Evolutionary conservation across 129 eudicot species (phyloP), one percentile per base, ranked within the genome.

Genomic region (Flaveria ramosissima): DNA sequence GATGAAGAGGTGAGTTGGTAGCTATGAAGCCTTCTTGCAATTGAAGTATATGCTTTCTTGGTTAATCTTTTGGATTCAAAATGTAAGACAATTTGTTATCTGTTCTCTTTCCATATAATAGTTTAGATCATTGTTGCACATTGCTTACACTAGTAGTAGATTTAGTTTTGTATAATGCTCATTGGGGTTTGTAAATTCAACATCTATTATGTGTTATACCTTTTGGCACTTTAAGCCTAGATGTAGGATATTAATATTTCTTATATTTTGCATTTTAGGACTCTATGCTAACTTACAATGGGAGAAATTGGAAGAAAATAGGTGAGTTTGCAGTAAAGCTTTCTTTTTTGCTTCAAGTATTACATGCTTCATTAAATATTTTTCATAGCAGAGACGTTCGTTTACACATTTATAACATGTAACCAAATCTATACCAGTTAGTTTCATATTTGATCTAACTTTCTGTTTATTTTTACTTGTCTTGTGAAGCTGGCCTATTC

Each of bases 261-360:
- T 63, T 39, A 12, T 63, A 19, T 42, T 73, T 65, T 80, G 75
- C 69, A 43, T 64, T 65, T 53, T 23, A 92, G 98, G 96, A 90
- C 74, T 71, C 88, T 43, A 79, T 75, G 36, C 76, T 92, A 24
- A 26, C 85, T 41, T 86, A 76, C 72, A 90, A 83, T 6, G 93
- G 88, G 41, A 90, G 71, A 74, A 84, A 80, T 80, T 92, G 98
- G 98, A 92, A 90, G 78, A 86, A 82, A 86, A 88, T 92, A 81
- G 92, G 96, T 92, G 77, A 65, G 89, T 61, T 70, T 70, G 55
- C 16, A 4, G 30, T n/a, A 56, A 55, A 43, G n/a, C 27, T 78
- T 23, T 78, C 62, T n/a, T 41, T 71, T 65, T 68, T 55, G 67
- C 24, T 19, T 47, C 66, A 42, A 48, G 24, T 73, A 6, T 61